A percentile compares a stretch with the other conserved stretches of the same genome.
Conservation (phyloP, 2,329 filamentous ascomycete genomes). For the Claviceps quebecensis region DNA sequence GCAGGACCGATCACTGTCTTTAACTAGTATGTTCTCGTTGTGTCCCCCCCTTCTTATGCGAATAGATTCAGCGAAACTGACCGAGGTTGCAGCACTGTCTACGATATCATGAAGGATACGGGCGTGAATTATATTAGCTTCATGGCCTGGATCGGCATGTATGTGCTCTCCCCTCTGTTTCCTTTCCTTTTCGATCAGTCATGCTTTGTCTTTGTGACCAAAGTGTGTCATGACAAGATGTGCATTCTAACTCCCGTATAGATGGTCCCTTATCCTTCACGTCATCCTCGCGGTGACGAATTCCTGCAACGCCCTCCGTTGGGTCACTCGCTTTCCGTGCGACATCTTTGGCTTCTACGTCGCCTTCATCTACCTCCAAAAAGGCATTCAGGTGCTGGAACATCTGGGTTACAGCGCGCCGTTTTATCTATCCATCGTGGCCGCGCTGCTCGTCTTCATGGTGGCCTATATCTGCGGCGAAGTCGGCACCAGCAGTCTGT, state of each 20-base stretch:
- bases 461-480: conserved; percentile 61
- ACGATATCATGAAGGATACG: conserved; percentile 67
- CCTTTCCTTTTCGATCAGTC: not conserved
- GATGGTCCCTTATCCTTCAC: conserved; percentile 74
- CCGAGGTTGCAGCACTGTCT: conserved; percentile 49
- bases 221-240: too few relatives aligned
- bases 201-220: not conserved
- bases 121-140: conserved; percentile 76
- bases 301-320: conserved; percentile 75
- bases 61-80: too few relatives aligned
- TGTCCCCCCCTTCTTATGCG: too few relatives aligned
- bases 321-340: conserved; percentile 82
- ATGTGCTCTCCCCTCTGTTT: conserved; percentile 15
- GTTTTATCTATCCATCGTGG: conserved; percentile 67
- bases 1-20: conserved; percentile 79
- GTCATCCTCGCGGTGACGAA: conserved; percentile 75
- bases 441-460: conserved; percentile 65
- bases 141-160: conserved; percentile 83
- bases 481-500: conserved; percentile 56
- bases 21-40: conserved; percentile 49
- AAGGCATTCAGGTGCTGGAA: conserved; percentile 74
- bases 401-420: conserved; percentile 53
- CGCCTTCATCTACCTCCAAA: conserved; percentile 81
- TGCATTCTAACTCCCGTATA: conserved; percentile 15
- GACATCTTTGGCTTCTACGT: conserved; percentile 94